Percentiles rank a stretch among this genome's conserved stretches.
These are phyloP conservation scores for Colletotrichum sublineola DNA, from an alignment of 2,329 filamentous ascomycete species.

Conservation along the genomic window DNA sequence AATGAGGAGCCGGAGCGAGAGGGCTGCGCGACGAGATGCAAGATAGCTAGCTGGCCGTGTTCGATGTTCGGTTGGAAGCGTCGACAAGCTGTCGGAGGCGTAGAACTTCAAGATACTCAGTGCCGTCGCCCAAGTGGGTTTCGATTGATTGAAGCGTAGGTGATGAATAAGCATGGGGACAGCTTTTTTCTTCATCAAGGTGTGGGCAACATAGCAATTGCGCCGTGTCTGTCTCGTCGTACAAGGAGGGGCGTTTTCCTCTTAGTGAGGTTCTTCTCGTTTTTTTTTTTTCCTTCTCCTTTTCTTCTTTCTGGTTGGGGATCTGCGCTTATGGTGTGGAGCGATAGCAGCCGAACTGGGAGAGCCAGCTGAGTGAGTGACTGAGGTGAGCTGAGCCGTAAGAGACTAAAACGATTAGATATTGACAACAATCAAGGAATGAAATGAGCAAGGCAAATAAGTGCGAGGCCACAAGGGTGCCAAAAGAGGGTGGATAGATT, in stretches of 20 bases:
- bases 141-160: neutral
- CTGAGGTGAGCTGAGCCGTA: constrained; percentile 24
- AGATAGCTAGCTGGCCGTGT: neutral
- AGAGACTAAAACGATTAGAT: constrained; percentile 26
- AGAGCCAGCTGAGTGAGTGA: constrained; percentile 21
- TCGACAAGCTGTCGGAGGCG: constrained; percentile 3
- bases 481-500: constrained; percentile 24
- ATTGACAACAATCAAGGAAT: constrained; percentile 16
- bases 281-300: neutral
- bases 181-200: constrained; percentile 12
- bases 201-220: constrained; percentile 5
- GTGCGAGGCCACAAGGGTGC: constrained; percentile 15
- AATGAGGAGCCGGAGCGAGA: neutral
- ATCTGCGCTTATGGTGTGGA: neutral
- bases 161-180: neutral
- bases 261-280: too few relatives aligned
- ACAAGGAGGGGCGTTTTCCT: neutral
- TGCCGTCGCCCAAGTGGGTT: neutral
- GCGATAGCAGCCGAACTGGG: neutral
- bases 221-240: constrained; percentile 2
- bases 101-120: neutral
- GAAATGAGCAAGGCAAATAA: constrained; percentile 23
- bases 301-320: neutral
- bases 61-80: neutral
- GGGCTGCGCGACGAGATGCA: neutral